phyloP scores from a whole-genome alignment of 2,329 filamentous ascomycete species.

The Claviceps lovelessii region DNA sequence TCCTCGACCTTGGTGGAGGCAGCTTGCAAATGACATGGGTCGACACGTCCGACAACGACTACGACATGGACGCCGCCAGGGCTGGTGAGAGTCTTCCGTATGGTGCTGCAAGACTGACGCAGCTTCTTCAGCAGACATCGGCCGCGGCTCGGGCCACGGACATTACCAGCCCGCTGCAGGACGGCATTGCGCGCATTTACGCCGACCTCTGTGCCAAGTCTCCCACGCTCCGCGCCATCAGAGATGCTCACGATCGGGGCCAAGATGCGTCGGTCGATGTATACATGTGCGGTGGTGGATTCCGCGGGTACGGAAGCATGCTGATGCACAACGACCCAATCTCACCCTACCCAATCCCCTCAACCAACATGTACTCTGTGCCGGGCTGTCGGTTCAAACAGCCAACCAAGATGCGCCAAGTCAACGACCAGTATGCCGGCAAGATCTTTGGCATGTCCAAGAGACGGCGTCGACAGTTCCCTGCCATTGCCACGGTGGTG shows the following conservation, averaged over 20 bases:
- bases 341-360: conserved; percentile 67
- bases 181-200: conserved; percentile 47
- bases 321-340: conserved; percentile 65
- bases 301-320: conserved; percentile 80
- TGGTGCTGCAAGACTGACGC: conserved; percentile 43
- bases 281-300: conserved; percentile 81
- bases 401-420: conserved; percentile 34
- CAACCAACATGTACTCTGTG: conserved; percentile 66
- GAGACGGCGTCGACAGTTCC: conserved; percentile 65
- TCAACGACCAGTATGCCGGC: conserved; percentile 34
- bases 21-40: conserved; percentile 53
- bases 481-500: conserved; percentile 70
- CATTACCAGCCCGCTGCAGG: conserved; percentile 35
- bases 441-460: conserved; percentile 68
- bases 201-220: conserved; percentile 34
- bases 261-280: conserved; percentile 42
- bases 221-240: conserved; percentile 30
- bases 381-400: conserved; percentile 44
- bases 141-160: conserved; percentile 30
- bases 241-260: conserved; percentile 20
- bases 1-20: conserved; percentile 74
- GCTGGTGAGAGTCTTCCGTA: conserved; percentile 45
- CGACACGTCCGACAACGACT: conserved; percentile 31
- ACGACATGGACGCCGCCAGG: conserved; percentile 38
- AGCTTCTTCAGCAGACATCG: conserved; percentile 29